phyloP scores from a whole-genome alignment of 768 basidiomycete species.

The Leucogyrophana mollusca region DNA sequence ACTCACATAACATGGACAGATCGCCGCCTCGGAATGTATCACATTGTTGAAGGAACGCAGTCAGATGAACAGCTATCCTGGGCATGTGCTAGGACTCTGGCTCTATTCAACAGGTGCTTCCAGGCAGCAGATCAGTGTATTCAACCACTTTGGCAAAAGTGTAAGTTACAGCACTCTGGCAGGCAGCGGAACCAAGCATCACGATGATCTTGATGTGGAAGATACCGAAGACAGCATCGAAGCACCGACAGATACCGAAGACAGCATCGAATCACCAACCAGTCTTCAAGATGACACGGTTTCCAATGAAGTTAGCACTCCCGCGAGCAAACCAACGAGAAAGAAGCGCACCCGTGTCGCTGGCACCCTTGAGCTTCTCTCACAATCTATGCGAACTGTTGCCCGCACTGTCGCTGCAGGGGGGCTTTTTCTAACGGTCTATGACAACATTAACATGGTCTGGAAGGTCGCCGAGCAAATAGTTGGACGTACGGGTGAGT shows the following conservation, averaged over 20 bases:
- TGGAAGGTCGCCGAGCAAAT: conserved; percentile 29
- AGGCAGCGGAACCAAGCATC: too few relatives aligned
- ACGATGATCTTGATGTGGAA: too few relatives aligned
- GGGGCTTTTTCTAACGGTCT: conserved; percentile 17
- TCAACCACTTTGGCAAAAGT: conserved; percentile 26
- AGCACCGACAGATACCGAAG: conserved; percentile 11
- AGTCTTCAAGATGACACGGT: not conserved
- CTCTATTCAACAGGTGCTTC: conserved; percentile 32
- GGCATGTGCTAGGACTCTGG: conserved; percentile 27
- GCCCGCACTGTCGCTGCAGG: conserved; percentile 20
- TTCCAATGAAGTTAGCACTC: too few relatives aligned
- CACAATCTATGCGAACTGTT: conserved; percentile 14
- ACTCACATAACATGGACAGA: conserved; percentile 12
- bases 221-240: too few relatives aligned
- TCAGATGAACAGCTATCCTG: conserved; percentile 28
- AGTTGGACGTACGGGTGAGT: conserved; percentile 27
- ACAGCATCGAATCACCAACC: not conserved
- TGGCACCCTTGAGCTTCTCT: conserved; percentile 23
- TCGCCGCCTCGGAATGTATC: too few relatives aligned
- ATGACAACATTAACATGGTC: conserved; percentile 39
- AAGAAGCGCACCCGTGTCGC: conserved; percentile 5
- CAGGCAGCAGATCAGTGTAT: conserved; percentile 27
- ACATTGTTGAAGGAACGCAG: too few relatives aligned
- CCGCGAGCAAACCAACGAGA: too few relatives aligned
- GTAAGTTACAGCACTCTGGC: conserved; percentile 33